phyloP scores from a whole-genome alignment of 2,329 filamentous ascomycete genomes.

The Sclerotinia trifoliorum region DNA sequence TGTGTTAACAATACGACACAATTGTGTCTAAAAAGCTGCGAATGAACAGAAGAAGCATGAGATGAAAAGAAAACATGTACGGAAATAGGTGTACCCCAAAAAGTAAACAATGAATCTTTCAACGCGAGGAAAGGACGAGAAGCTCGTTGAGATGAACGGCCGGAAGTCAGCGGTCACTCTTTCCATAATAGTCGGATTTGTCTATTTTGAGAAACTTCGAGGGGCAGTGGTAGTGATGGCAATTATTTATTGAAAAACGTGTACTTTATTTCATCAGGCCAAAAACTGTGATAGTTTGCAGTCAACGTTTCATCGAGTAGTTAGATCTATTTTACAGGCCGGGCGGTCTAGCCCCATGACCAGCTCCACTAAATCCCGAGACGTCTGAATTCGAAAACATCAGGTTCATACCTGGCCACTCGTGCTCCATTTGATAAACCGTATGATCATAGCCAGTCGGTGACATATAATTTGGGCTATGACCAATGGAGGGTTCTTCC shows the following conservation, averaged over 20 bases:
- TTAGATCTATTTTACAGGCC: slow-evolving; percentile 1
- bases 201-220: not conserved
- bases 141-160: not conserved
- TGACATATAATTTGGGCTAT: slow-evolving; percentile 30
- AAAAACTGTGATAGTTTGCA: no score
- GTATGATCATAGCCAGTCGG: slow-evolving; percentile 32
- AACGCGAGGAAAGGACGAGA: slow-evolving; percentile 15
- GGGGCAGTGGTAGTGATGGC: not conserved
- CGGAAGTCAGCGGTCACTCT: not conserved
- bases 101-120: not conserved
- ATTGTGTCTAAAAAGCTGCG: slow-evolving; percentile 16
- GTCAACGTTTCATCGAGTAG: not conserved
- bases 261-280: not conserved
- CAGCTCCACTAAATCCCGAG: slow-evolving; percentile 26
- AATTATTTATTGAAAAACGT: not conserved
- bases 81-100: not conserved
- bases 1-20: slow-evolving; percentile 23
- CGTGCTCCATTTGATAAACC: slow-evolving; percentile 27
- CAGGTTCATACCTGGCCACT: slow-evolving; percentile 29
- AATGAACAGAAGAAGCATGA: slow-evolving; percentile 6
- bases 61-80: not conserved
- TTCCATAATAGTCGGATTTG: not conserved
- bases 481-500: slow-evolving; percentile 30
- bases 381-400: slow-evolving; percentile 26
- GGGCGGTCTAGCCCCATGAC: slow-evolving; percentile 12